A percentile compares a stretch with the other conserved stretches of the same genome.
Evolutionary conservation across 441 rosid genomes (phyloP).

Genomic region (Pelargonium citronellum): DNA sequence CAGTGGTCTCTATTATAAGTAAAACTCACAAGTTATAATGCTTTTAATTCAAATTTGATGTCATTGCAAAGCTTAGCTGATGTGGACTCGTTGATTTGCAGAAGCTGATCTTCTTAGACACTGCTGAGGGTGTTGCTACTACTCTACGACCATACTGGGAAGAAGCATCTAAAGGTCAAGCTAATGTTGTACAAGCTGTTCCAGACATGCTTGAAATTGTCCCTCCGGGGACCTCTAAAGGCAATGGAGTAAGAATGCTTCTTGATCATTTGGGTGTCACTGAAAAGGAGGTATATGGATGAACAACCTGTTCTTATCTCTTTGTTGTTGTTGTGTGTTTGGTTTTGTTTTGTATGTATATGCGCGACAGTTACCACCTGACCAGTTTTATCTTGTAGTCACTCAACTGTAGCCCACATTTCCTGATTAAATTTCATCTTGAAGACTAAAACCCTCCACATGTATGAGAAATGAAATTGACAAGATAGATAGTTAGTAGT

Average conservation of each 20-base stretch:
- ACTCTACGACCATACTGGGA: conserved; percentile 79
- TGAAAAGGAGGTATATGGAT: conserved; percentile 50
- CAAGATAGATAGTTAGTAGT: too few species aligned
- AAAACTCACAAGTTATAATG: too few species aligned
- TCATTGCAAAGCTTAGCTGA: too few species aligned
- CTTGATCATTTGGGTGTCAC: conserved; percentile 70
- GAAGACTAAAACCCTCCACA: too few species aligned
- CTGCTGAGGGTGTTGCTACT: conserved; percentile 57
- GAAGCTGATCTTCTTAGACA: conserved; percentile 76
- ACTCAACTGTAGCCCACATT: too few species aligned
- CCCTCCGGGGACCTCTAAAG: conserved; percentile 79
- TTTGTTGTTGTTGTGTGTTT: neutral
- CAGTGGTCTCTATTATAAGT: too few species aligned
- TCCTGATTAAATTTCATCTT: too few species aligned
- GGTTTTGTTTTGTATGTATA: too few species aligned
- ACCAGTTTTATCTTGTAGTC: too few species aligned
- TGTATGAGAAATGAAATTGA: too few species aligned
- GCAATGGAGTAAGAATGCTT: conserved; percentile 61
- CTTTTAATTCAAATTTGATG: too few species aligned
- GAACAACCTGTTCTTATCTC: neutral
- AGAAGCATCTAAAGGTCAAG: conserved; percentile 54
- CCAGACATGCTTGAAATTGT: conserved; percentile 89
- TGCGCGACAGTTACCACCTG: too few species aligned
- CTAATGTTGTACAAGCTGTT: conserved; percentile 68
- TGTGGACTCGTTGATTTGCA: conserved; percentile 19